Percentiles rank a stretch among this genome's conserved stretches.
Conservation (phyloP, 2,329 filamentous ascomycete species). For the Thelonectria discophora region DNA sequence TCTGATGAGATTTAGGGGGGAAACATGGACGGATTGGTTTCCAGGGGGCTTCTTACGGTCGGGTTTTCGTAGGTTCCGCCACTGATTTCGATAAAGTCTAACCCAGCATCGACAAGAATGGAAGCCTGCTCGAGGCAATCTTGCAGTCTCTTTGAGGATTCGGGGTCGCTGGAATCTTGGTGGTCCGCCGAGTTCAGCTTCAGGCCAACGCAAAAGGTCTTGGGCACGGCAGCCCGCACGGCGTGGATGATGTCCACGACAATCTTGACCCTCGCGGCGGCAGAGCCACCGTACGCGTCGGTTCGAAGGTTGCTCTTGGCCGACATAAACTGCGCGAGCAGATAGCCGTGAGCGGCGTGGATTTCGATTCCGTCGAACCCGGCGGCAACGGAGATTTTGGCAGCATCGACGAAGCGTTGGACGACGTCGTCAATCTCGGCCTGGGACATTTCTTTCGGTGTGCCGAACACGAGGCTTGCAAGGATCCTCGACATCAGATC, state of each 20-base stretch:
- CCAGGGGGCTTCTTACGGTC: conserved; percentile 43
- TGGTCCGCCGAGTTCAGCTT: conserved; percentile 68
- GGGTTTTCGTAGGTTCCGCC: conserved; percentile 69
- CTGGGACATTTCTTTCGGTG: conserved; percentile 64
- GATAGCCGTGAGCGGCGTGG: conserved; percentile 64
- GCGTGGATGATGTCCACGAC: conserved; percentile 60
- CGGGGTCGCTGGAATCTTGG: conserved; percentile 44
- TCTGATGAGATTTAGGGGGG: conserved; percentile 38
- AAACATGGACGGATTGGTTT: background rate
- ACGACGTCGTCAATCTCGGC: conserved; percentile 64
- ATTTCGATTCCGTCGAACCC: conserved; percentile 58
- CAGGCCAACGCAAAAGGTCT: conserved; percentile 59
- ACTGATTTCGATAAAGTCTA: conserved; percentile 75
- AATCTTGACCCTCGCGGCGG: conserved; percentile 58
- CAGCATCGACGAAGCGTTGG: conserved; percentile 60
- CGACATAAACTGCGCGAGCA: conserved; percentile 65
- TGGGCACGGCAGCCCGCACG: conserved; percentile 49
- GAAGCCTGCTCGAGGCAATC: conserved; percentile 67
- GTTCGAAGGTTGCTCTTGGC: conserved; percentile 59
- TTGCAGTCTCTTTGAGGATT: conserved; percentile 48
- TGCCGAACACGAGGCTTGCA: conserved; percentile 52
- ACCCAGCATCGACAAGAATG: conserved; percentile 55
- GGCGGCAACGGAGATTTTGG: conserved; percentile 56
- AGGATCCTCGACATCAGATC: conserved; percentile 47
- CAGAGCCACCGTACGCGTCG: conserved; percentile 64